phyloP scores from a whole-genome alignment of 495 filamentous ascomycete species.

The Cryomyces minteri region DNA sequence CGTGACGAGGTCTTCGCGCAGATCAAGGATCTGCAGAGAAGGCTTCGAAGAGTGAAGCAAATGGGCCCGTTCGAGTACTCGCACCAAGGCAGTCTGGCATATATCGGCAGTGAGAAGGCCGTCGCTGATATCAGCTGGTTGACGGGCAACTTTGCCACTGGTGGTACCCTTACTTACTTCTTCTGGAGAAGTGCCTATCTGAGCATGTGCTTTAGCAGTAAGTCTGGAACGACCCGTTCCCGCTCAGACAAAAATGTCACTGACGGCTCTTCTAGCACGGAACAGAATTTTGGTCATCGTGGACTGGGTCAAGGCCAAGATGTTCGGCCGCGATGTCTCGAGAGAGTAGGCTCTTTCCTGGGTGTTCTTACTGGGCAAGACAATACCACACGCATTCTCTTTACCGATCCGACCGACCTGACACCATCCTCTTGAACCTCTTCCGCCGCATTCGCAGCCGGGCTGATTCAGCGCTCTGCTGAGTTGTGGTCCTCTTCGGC shows the following conservation, averaged over 20 bases:
- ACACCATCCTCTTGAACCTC: too few species aligned
- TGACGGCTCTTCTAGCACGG: slow-evolving; percentile 34
- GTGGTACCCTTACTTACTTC: slow-evolving; percentile 49
- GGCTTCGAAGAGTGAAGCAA: slow-evolving; percentile 75
- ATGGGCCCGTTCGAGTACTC: slow-evolving; percentile 95
- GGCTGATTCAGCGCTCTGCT: too few species aligned
- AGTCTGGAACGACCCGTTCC: slow-evolving; percentile 21
- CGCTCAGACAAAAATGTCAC: neutral
- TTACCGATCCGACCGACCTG: too few species aligned
- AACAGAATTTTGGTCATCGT: slow-evolving; percentile 84
- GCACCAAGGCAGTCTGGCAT: slow-evolving; percentile 89
- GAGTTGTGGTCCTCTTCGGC: too few species aligned
- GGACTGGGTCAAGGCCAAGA: slow-evolving; percentile 91
- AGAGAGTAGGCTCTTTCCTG: slow-evolving; percentile 44
- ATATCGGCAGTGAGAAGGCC: slow-evolving; percentile 95
- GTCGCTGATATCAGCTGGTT: slow-evolving; percentile 97
- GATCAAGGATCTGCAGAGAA: slow-evolving; percentile 70
- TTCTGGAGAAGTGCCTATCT: slow-evolving; percentile 97
- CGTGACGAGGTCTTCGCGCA: slow-evolving; percentile 39
- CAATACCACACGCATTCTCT: too few species aligned
- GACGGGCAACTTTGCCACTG: slow-evolving; percentile 83
- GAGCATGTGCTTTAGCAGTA: slow-evolving; percentile 99
- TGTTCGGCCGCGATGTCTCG: slow-evolving; percentile 91
- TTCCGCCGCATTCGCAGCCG: too few species aligned
- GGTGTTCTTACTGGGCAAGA: too few species aligned